Conservation (phyloP, 306 rosid species). For the Begonia masoniana region DNA sequence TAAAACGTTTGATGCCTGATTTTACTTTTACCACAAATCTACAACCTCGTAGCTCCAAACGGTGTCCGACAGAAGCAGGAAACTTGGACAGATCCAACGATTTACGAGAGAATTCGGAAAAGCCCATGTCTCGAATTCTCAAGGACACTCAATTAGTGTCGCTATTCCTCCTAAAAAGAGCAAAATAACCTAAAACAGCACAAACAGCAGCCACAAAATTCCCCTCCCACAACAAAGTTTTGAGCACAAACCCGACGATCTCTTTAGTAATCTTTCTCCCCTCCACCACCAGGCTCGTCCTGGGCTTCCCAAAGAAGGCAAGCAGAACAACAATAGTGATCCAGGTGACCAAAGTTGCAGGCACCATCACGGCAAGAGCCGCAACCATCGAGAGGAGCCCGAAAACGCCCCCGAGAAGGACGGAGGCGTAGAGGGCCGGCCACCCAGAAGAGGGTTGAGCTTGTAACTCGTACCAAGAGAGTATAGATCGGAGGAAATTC, state of each 20-base stretch:
- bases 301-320: constrained; percentile 85
- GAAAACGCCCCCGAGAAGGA: constrained; percentile 66
- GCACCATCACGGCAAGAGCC: constrained; percentile 61
- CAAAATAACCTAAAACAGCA: constrained; percentile 79
- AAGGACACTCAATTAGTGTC: constrained; percentile 6
- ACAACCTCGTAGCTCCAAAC: not conserved
- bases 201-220: constrained; percentile 77
- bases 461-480: constrained; percentile 9
- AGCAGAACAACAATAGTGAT: constrained; percentile 65
- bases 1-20: no score
- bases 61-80: not conserved
- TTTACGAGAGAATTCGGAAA: not conserved
- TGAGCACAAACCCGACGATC: constrained; percentile 45
- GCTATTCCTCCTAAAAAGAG: constrained; percentile 40
- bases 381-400: constrained; percentile 80
- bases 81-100: not conserved
- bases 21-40: not conserved
- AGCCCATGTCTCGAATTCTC: not conserved
- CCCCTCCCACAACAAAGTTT: constrained; percentile 79
- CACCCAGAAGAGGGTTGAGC: constrained; percentile 33
- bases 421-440: constrained; percentile 81
- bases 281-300: constrained; percentile 53
- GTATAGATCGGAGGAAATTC: constrained; percentile 10
- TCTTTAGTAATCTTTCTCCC: constrained; percentile 77
- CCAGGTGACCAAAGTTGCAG: constrained; percentile 81